Base-by-base conservation (phyloP, 1,139 yeast genomes). In the Geotrichum aggregatum region DNA sequence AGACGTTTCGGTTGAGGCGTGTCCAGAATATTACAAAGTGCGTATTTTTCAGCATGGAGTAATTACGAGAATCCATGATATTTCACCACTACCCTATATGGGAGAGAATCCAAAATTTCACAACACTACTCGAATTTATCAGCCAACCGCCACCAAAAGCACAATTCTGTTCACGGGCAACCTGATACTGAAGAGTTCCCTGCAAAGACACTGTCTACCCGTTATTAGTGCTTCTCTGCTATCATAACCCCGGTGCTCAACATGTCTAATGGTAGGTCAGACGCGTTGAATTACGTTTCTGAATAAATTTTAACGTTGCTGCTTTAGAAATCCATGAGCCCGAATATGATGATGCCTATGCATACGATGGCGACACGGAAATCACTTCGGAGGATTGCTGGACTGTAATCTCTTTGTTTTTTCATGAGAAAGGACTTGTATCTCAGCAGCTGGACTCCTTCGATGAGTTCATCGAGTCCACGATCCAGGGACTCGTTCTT, bases 341-440 rank as follows among this genome's bases (percentile, higher is more conserved):
- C 48, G 55, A 54, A 28, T 48, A 33, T 28, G 57, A 54, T 31
- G 89, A 84, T 68, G 84, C 84, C 50, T 84, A 85, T 69, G 80
- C 77, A 61, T 82, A 81, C 66, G 87, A 83, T 61, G 87, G 50
- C 18, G 80, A 77, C 59, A 76, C 77, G 59, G 86, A 84, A 66
- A 87, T 92, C 74, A 89, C 98, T 24, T 88, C 97, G 34, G 98
- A 94, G 74, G 98, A 94, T 75, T 91, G 98, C 73, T 94, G 99
- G 99, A 84, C 96, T 38, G 98, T 94, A 59, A 92, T 94, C 61
- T 86, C 97, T 42, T 80, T 98, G 26, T 94, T 92, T 70, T 94
- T 94, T 76, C 91, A 85, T 70, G 96, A 91, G 66, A 91, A 91
- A 68, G 98, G 98, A 55, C 79, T 94, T 63, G 99, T 92, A 30